Evolutionary conservation across 2,329 filamentous ascomycete genomes (phyloP), one percentile per base, ranked within the genome.

Genomic region (Ophiostoma himal-ulmi): DNA sequence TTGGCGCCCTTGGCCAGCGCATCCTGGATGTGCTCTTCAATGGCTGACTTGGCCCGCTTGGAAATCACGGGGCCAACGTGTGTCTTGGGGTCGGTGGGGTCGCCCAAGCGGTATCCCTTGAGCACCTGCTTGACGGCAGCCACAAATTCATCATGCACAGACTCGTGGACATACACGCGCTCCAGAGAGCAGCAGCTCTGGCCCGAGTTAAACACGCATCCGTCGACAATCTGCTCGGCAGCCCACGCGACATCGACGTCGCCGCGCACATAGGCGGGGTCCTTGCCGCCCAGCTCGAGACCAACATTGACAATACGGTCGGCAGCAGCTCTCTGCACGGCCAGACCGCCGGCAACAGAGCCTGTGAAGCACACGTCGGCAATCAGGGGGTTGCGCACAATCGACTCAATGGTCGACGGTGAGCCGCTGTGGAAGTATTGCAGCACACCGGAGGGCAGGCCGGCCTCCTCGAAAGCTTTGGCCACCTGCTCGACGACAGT

Each of bases 121-220:
- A 98, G 85, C 8, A 97, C 92, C 70, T 90, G 89, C 79, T 95
- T 91, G 14, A 92, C 84, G 5, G 91, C 92, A 68, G 87, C 83
- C 68, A 97, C 84, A 76, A 98, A 97, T 14, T 86, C 82, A 76
- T 96, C 93, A 78, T 97, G 89, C 68, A 98, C 87, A 75, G 87
- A 89, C 77, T 91, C 90, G 76, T 95, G 89, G 5, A 98, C 94
- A 76, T 98, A 98, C 26, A 98, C 88, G 44, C 94, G 86, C 82
- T 98, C 94, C 69, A 98, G 84, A 34, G 93, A 91, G 81, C 94
- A 98, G 83, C 94, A 98, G 78, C 93, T 96, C 83, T 98, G 94
- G n/a, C 94, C 94, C 68, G 94, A 97, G 82, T 98, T 98, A 85
- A 98, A 98, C 71, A 98, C 84, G n/a, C 93, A 90, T 26, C 94